A percentile compares a stretch with the other conserved stretches of the same genome.
Conservation (phyloP, 805 yeast species). For the Kazachstania kunashirensis region DNA sequence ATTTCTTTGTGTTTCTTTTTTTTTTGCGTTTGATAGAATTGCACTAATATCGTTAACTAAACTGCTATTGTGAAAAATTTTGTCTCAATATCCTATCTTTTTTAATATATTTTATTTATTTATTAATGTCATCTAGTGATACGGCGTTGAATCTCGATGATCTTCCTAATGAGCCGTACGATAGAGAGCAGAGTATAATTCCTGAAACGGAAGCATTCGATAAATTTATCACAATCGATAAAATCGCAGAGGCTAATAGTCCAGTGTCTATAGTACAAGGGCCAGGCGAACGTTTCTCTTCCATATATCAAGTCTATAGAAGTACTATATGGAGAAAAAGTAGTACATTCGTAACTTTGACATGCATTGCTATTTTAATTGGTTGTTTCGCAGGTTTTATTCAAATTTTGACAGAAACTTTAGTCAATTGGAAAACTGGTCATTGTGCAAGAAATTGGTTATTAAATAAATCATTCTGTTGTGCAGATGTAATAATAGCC, state of each 20-base stretch:
- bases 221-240: slow-evolving; percentile 58
- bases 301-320: slow-evolving; percentile 9
- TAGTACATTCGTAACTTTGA: slow-evolving; percentile 57
- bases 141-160: too few species aligned
- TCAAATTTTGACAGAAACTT: slow-evolving; percentile 75
- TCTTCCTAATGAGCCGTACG: slow-evolving; percentile 1
- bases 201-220: slow-evolving; percentile 37
- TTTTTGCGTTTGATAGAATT: too few species aligned
- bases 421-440: slow-evolving; percentile 73
- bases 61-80: too few species aligned
- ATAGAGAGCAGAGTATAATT: slow-evolving; percentile 3
- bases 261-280: slow-evolving; percentile 29
- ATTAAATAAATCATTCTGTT: slow-evolving; percentile 68
- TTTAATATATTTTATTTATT: too few species aligned
- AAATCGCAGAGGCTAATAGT: slow-evolving; percentile 51
- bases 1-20: too few species aligned
- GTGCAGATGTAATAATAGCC: slow-evolving; percentile 26
- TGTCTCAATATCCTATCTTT: too few species aligned
- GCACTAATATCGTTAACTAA: too few species aligned
- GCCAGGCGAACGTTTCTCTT: slow-evolving; percentile 5
- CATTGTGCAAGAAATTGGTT: slow-evolving; percentile 64
- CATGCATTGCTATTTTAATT: slow-evolving; percentile 62
- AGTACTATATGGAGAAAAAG: slow-evolving; percentile 21
- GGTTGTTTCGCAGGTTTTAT: slow-evolving; percentile 79
- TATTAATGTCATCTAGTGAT: background rate